Conservation (phyloP, 2,329 filamentous ascomycete genomes). For the Claviceps lovelessii region DNA sequence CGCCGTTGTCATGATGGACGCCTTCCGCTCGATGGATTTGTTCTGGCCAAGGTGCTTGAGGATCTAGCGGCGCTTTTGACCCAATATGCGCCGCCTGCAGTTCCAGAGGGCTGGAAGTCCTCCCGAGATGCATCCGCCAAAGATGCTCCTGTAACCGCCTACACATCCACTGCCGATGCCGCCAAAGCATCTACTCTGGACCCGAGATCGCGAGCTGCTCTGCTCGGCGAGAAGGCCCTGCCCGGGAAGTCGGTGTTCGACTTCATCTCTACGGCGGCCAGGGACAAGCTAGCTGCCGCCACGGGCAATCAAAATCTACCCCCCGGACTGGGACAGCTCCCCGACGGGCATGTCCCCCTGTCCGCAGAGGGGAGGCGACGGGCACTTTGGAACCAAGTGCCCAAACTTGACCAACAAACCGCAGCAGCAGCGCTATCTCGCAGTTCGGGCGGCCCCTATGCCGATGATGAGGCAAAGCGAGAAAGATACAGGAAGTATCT, state of each 20-base stretch:
- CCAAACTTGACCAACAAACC: constrained; percentile 49
- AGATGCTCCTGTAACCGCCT: constrained; percentile 15
- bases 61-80: constrained; percentile 17
- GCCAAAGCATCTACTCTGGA: constrained; percentile 65
- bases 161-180: constrained; percentile 58
- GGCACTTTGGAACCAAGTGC: constrained; percentile 43
- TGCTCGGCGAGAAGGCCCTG: constrained; percentile 63
- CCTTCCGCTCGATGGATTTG: constrained; percentile 65
- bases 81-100: constrained; percentile 47
- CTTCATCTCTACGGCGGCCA: constrained; percentile 64
- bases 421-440: constrained; percentile 55
- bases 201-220: constrained; percentile 58
- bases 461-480: constrained; percentile 66
- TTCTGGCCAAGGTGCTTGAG: constrained; percentile 44
- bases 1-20: constrained; percentile 71
- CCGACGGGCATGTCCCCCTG: constrained; percentile 43
- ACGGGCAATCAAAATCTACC: constrained; percentile 69
- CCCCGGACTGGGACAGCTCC: constrained; percentile 59
- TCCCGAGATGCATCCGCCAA: constrained; percentile 25
- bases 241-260: constrained; percentile 94
- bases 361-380: constrained; percentile 49
- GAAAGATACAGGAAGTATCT: constrained; percentile 71
- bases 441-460: constrained; percentile 58
- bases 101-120: constrained; percentile 63
- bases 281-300: constrained; percentile 60